phyloP scores from a whole-genome alignment of 1,284 basidiomycete species.

The Irpex rosettiformis region DNA sequence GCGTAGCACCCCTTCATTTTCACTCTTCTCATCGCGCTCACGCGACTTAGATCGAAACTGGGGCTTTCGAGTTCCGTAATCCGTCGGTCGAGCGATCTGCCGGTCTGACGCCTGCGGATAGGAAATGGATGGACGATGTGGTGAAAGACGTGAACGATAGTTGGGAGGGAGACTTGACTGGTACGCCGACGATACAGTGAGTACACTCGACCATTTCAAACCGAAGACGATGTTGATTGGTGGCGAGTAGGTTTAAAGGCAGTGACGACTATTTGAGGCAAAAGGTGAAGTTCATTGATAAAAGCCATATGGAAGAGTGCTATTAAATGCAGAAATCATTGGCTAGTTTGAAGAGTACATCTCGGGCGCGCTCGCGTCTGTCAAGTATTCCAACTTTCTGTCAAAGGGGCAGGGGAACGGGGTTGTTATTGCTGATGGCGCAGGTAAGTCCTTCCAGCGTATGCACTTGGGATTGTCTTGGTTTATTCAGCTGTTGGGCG shows the following conservation, averaged over 20 bases:
- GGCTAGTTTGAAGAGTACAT: slow-evolving; percentile 82
- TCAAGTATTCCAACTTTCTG: slow-evolving; percentile 85
- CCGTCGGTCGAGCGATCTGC: slow-evolving; percentile 75
- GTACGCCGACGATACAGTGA: slow-evolving; percentile 60
- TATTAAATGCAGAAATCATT: background rate
- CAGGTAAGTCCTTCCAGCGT: slow-evolving; percentile 37
- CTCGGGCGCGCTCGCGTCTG: slow-evolving; percentile 71
- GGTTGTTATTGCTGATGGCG: slow-evolving; percentile 61
- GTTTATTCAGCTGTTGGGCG: background rate
- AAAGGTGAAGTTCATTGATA: slow-evolving; percentile 54
- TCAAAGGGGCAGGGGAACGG: slow-evolving; percentile 60
- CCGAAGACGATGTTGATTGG: too few relatives aligned
- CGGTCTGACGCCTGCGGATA: slow-evolving; percentile 85
- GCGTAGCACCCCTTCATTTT: slow-evolving; percentile 26
- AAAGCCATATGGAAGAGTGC: background rate
- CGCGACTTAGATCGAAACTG: slow-evolving; percentile 70
- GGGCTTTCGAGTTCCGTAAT: slow-evolving; percentile 82
- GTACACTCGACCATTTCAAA: too few relatives aligned
- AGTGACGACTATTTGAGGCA: slow-evolving; percentile 89
- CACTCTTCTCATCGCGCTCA: background rate
- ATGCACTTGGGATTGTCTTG: slow-evolving; percentile 2
- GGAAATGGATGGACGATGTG: slow-evolving; percentile 92
- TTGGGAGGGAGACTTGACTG: slow-evolving; percentile 64
- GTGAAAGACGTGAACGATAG: slow-evolving; percentile 34
- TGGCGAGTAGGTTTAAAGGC: slow-evolving; percentile 68